phyloP scores from a whole-genome alignment of 345 rosid species.

The Eucalyptus erythrocorys region DNA sequence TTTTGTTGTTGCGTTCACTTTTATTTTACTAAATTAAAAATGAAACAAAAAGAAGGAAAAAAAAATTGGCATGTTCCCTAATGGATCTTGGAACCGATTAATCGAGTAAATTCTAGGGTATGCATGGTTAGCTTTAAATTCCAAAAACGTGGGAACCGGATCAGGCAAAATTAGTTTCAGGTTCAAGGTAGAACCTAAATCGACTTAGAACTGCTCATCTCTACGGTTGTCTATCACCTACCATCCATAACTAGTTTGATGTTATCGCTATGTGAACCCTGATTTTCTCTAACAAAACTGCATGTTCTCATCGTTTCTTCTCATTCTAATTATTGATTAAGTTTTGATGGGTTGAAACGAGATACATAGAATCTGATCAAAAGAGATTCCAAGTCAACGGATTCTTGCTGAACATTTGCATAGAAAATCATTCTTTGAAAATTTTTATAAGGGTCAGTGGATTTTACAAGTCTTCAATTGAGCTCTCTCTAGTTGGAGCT shows the following conservation, averaged over 20 bases:
- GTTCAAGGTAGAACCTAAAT: too few relatives aligned
- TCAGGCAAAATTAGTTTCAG: too few relatives aligned
- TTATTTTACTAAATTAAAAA: too few relatives aligned
- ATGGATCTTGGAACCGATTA: too few relatives aligned
- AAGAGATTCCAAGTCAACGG: neutral
- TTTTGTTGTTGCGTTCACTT: neutral
- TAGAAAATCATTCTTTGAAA: neutral
- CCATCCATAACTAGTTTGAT: neutral
- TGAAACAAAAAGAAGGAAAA: neutral
- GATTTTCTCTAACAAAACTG: neutral
- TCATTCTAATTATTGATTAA: neutral
- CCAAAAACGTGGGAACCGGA: rapidly evolving
- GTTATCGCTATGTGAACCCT: neutral
- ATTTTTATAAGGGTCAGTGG: neutral
- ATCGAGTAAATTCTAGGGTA: too few relatives aligned
- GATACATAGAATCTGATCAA: neutral
- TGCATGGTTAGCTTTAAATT: too few relatives aligned
- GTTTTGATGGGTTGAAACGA: neutral
- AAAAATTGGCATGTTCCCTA: rapidly evolving
- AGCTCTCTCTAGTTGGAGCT: neutral
- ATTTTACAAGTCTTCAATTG: too few relatives aligned
- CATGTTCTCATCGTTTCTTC: neutral
- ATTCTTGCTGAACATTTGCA: neutral
- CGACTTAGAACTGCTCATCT: too few relatives aligned
- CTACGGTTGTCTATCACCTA: neutral